These are phyloP conservation scores for Mycena latifolia DNA, from an alignment of 768 basidiomycete genomes.

Conservation along the genomic window DNA sequence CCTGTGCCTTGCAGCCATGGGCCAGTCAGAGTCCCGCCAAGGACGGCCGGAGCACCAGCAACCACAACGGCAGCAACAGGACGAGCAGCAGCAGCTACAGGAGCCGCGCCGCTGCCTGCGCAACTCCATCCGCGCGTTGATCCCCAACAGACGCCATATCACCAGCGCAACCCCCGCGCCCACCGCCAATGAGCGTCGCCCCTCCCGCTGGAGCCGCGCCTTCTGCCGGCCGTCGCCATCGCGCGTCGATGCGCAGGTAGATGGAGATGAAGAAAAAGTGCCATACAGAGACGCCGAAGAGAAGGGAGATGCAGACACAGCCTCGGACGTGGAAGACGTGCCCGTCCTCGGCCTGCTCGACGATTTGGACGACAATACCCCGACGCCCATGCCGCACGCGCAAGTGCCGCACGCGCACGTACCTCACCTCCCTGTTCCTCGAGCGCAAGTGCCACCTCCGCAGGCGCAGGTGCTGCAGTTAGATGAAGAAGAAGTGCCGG, in stretches of 20 bases:
- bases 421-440: background rate
- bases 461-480: constrained; percentile 2
- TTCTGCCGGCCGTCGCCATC: constrained; percentile 13
- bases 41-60: constrained; percentile 3
- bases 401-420: too few species aligned
- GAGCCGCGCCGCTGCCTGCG: constrained; percentile 12
- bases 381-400: constrained; percentile 11
- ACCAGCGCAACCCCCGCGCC: constrained; percentile 4
- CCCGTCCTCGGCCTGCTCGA: constrained; percentile 10
- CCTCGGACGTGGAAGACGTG: constrained; percentile 6
- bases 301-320: constrained; percentile 12
- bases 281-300: constrained; percentile 6
- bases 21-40: constrained; percentile 10
- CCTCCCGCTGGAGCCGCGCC: constrained; percentile 17
- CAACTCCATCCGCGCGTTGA: constrained; percentile 4
- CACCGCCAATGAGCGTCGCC: constrained; percentile 2
- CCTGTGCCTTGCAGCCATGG: too few species aligned
- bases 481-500: constrained; percentile 4
- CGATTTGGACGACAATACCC: constrained; percentile 6
- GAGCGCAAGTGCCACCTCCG: background rate
- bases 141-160: constrained; percentile 5
- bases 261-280: constrained; percentile 4
- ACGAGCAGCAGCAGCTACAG: constrained; percentile 2
- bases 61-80: background rate
- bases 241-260: constrained; percentile 1